These are phyloP conservation scores for Parasitella parasitica DNA, from an alignment of 371 early-diverging fungal genomes.

Conservation along the genomic window DNA sequence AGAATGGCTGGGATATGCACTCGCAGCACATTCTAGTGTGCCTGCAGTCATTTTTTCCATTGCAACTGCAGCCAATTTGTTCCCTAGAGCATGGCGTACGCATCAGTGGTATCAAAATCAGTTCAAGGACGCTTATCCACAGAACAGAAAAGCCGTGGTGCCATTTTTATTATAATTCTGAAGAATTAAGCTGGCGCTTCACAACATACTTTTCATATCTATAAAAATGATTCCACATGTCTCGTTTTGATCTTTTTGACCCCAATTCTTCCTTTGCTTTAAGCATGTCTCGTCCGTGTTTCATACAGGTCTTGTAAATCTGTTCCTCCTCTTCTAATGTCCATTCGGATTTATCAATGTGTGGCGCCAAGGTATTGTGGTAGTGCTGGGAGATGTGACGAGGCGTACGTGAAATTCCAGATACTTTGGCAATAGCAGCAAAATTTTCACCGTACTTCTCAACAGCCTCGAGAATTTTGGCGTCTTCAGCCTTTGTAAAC, in stretches of 20 bases:
- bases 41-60: conserved; percentile 59
- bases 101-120: conserved; percentile 60
- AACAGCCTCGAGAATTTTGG: conserved; percentile 27
- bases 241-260: conserved; percentile 28
- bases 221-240: conserved; percentile 41
- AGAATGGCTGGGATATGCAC: conserved; percentile 67
- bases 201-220: neutral
- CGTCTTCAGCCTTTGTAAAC: conserved; percentile 34
- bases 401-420: conserved; percentile 30
- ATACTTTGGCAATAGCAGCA: conserved; percentile 27
- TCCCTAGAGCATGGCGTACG: conserved; percentile 58
- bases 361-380: conserved; percentile 26
- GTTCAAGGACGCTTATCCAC: conserved; percentile 52
- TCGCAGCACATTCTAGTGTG: conserved; percentile 35
- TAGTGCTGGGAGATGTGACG: conserved; percentile 48
- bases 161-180: conserved; percentile 51
- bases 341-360: conserved; percentile 42
- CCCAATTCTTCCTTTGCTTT: conserved; percentile 20
- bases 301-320: conserved; percentile 7
- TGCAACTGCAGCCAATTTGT: conserved; percentile 54
- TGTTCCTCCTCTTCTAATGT: conserved; percentile 25
- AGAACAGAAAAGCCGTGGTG: conserved; percentile 55
- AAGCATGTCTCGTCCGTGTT: conserved; percentile 20
- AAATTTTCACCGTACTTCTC: conserved; percentile 40
- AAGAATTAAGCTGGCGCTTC: neutral